Percentiles rank a stretch among this genome's conserved stretches.
Conservation (phyloP, 345 rosid species). For the Durio zibethinus region DNA sequence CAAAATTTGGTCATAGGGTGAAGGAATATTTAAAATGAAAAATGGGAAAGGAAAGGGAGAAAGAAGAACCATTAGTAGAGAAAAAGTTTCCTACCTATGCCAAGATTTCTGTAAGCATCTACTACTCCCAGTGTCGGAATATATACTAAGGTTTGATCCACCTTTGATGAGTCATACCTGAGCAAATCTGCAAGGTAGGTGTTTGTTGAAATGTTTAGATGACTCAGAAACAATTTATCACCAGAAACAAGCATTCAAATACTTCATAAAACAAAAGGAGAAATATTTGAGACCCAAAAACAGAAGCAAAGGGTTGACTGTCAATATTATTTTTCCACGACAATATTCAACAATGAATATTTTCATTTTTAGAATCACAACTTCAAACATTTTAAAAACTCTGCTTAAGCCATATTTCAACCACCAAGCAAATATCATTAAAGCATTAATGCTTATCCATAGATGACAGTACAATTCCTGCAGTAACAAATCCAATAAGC, state of each 20-base stretch:
- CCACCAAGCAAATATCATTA: background rate
- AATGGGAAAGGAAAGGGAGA: background rate
- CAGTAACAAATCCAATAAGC: constrained; percentile 93
- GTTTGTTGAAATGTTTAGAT: background rate
- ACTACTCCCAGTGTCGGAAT: constrained; percentile 87
- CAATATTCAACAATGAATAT: background rate
- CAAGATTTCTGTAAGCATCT: constrained; percentile 70
- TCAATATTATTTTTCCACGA: background rate
- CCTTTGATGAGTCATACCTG: constrained; percentile 57
- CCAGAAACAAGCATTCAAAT: background rate
- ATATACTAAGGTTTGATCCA: constrained; percentile 79
- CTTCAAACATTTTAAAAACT: background rate
- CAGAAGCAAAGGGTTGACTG: background rate
- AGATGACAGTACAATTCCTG: constrained; percentile 56
- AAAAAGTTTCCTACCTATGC: constrained; percentile 56
- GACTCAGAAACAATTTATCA: background rate
- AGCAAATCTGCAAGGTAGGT: constrained; percentile 65
- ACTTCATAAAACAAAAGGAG: background rate
- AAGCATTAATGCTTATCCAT: constrained; percentile 10
- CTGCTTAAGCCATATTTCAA: background rate
- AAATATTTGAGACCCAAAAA: background rate
- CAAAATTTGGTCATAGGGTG: background rate
- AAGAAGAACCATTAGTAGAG: background rate
- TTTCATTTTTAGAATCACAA: background rate
- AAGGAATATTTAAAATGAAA: background rate